A percentile compares a stretch with the other conserved stretches of the same genome.
Conservation (phyloP, 73 alveolate genomes). For the Paramecium sexaurelia region DNA sequence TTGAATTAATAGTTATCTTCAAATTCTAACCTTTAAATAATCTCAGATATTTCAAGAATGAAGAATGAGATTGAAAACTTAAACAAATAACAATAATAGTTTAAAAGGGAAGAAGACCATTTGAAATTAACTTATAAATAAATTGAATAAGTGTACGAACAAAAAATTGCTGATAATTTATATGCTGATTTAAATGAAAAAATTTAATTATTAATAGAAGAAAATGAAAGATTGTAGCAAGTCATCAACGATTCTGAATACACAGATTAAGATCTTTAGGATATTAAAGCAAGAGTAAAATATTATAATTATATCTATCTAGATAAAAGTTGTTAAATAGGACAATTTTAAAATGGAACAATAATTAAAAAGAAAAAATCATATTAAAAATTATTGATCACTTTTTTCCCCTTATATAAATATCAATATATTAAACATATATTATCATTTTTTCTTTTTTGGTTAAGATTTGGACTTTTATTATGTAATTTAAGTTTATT, state of each 20-base stretch:
- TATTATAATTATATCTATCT: background rate
- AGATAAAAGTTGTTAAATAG: slow-evolving; percentile 29
- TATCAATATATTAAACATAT: background rate
- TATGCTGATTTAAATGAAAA: slow-evolving; percentile 36
- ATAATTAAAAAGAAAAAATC: slow-evolving; percentile 1
- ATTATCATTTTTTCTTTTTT: slow-evolving; percentile 34
- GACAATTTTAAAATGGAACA: slow-evolving; percentile 49
- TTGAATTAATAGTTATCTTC: background rate
- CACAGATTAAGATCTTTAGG: slow-evolving; percentile 37
- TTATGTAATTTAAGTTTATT: background rate
- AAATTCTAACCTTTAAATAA: background rate
- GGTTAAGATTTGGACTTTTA: background rate
- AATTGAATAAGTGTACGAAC: background rate
- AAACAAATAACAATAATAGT: background rate
- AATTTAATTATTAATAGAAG: slow-evolving; percentile 24
- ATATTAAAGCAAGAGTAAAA: slow-evolving; percentile 31
- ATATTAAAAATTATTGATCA: background rate
- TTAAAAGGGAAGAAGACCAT: slow-evolving; percentile 35
- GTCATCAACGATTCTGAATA: slow-evolving; percentile 38
- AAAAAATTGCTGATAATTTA: background rate
- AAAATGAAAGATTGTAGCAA: slow-evolving; percentile 2
- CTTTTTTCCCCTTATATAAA: background rate
- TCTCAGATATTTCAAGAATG: background rate
- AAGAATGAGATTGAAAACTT: background rate
- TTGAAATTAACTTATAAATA: background rate